Evolutionary conservation across 2,329 filamentous ascomycete genomes (phyloP), one percentile per base, ranked within the genome.

Genomic region (Botrytis fragariae): DNA sequence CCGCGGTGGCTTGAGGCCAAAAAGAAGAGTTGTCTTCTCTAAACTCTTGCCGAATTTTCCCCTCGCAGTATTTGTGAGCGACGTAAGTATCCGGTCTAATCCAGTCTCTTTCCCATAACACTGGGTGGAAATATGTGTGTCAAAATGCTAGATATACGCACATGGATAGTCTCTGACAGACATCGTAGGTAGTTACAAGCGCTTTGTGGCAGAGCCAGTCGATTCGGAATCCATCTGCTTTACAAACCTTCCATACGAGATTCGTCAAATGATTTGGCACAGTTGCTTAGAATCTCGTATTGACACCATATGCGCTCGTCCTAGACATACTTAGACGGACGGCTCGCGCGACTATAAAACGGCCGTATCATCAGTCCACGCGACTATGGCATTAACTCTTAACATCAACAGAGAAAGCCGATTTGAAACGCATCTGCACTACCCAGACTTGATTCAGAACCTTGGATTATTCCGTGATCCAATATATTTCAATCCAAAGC

Each of bases 291-390:
- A 67, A 39, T 22, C 29, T 51, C 63, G 63, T 25, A 12, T 22
- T n/a, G 63, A 54, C 22, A 61, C 59, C 20, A 61, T 61, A 61
- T 39, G 9, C 22, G 32, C 59, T 14, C 2, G 4, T 18, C 6
- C 6, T 12, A 1, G 22, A 4, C 9, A 3, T n/a, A 51, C 1
- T 22, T 25, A 3, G 45, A 22, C 1, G 9, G 4, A 45, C 18
- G 20, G 5, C 44, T 45, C 7, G 20, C 7, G 44, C 18, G 44
- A 45, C 0, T 22, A 22, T 4, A 3, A 45, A 22, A 18, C 18
- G 20, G n/a, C n/a, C 25, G 7, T 54, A 29, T 16, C n/a, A 57
- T 57, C 51, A 29, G 14, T 57, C 51, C 63, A 54, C 44, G 32
- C 63, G 7, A 7, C 2, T 16, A 14, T 45, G n/a, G 44, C 44